Conservation (phyloP, 2,329 filamentous ascomycete genomes). For the Trichoderma asperellum region DNA sequence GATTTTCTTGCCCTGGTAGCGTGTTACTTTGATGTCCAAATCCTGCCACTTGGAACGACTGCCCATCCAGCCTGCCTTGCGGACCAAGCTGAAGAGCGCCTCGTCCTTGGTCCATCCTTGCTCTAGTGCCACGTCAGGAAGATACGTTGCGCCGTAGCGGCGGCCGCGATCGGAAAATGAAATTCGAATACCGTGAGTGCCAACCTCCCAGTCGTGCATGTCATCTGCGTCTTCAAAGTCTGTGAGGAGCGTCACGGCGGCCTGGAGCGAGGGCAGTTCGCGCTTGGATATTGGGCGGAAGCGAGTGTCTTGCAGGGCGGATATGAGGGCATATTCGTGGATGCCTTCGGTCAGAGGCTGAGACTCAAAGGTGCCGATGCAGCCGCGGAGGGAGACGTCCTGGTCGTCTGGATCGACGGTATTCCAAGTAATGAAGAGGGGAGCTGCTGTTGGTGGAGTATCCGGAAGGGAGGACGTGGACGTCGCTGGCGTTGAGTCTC, state of each 20-base stretch:
- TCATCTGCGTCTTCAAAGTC: conserved; percentile 78
- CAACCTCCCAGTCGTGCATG: conserved; percentile 83
- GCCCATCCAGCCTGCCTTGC: conserved; percentile 91
- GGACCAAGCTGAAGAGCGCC: conserved; percentile 84
- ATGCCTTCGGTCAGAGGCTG: conserved; percentile 75
- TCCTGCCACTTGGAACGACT: conserved; percentile 79
- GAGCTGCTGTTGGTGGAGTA: conserved; percentile 56
- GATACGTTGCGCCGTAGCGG: conserved; percentile 83
- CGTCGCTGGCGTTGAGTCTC: conserved; percentile 52
- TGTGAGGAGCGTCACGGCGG: conserved; percentile 79
- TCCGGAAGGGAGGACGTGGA: conserved; percentile 48
- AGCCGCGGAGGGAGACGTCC: conserved; percentile 74
- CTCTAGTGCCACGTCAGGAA: conserved; percentile 88
- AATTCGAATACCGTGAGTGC: conserved; percentile 84
- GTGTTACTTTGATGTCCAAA: conserved; percentile 75
- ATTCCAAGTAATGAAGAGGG: conserved; percentile 96
- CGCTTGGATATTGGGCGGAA: conserved; percentile 59
- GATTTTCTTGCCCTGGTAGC: conserved; percentile 85
- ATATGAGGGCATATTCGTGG: conserved; percentile 79
- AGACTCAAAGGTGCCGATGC: conserved; percentile 91
- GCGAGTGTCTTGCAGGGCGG: conserved; percentile 67
- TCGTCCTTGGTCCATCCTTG: conserved; percentile 96
- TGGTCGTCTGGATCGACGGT: conserved; percentile 52
- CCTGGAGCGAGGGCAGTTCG: conserved; percentile 64
- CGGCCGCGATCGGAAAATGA: conserved; percentile 75